Percentiles rank a stretch among this genome's conserved stretches.
These are phyloP conservation scores for Steccherinum ochraceum DNA, from an alignment of 768 basidiomycete species.

Conservation along the genomic window DNA sequence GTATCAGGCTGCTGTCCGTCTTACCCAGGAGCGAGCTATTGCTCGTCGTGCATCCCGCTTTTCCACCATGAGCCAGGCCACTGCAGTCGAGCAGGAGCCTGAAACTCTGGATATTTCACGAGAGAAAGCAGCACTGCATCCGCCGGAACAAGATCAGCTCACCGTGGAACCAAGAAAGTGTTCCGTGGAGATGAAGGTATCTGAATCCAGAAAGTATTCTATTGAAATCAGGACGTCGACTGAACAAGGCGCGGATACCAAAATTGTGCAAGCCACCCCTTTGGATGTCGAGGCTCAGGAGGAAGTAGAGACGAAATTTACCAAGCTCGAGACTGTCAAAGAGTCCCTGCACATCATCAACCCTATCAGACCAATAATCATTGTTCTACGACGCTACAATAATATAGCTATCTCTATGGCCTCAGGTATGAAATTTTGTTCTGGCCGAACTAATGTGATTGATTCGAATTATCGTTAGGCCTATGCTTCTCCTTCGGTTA, in stretches of 20 bases:
- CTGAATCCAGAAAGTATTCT: background rate
- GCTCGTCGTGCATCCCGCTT: background rate
- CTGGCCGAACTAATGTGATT: too few relatives aligned
- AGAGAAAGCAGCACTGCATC: background rate
- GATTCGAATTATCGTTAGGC: too few relatives aligned
- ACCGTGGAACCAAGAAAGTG: background rate
- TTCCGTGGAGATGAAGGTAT: background rate
- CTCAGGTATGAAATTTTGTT: slow-evolving; percentile 43
- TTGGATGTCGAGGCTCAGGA: slow-evolving; percentile 13
- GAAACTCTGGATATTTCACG: background rate
- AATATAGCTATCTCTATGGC: slow-evolving; percentile 62
- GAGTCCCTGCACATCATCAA: slow-evolving; percentile 69
- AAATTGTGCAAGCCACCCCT: slow-evolving; percentile 7
- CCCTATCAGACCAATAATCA: slow-evolving; percentile 55
- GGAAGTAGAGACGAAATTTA: slow-evolving; percentile 5
- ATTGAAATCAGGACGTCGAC: background rate
- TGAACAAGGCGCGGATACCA: slow-evolving; percentile 8
- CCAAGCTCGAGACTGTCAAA: slow-evolving; percentile 30
- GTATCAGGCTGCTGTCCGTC: slow-evolving; percentile 60
- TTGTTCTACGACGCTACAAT: slow-evolving; percentile 53
- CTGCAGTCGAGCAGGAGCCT: background rate
- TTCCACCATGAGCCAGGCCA: background rate
- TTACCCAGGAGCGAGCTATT: background rate
- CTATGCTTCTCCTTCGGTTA: slow-evolving; percentile 68
- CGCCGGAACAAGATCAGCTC: slow-evolving; percentile 4